Evolutionary conservation across 2,329 filamentous ascomycete species (phyloP), one percentile per base, ranked within the genome.

Genomic region (Chaetomium sp.): DNA sequence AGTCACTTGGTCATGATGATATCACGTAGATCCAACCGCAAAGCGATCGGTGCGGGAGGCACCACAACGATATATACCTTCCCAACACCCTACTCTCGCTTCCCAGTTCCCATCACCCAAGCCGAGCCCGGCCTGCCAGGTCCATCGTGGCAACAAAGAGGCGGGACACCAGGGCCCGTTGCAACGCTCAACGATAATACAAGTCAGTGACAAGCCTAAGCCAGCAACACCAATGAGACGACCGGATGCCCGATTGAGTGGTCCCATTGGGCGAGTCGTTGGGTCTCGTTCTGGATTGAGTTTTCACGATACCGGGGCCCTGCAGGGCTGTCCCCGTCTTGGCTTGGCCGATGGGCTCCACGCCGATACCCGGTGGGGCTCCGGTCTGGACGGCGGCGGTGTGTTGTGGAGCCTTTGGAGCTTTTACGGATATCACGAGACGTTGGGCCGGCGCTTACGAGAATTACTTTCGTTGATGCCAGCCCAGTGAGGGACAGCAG

Each of bases 331-430:
- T 43, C 38, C 33, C 51, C 55, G 52, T 35, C 43, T 48, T 52
- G 38, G 52, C 55, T 37, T 5, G 1, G 19, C 52, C 43, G 55
- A 49, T 48, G 55, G 52, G 4, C 3, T 57, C 55, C 55, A 57
- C 50, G 55, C 55, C 55, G 57, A 59, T 45, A 57, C 49, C 57
- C 57, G 57, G 35, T 27, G 19, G 19, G 19, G 19, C 19, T 27
- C 19, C 19, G 19, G 19, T 27, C 19, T 27, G 19, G 19, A 27
- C 19, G 19, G 19, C 19, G 19, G 19, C 19, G 19, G 19, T 27
- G 19, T 27, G 19, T 27, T 27, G 19, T 27, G 19, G 19, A 27
- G 19, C 19, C 19, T 27, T 27, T 27, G 19, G 19, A 27, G 19
- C 19, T 27, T 27, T 27, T 27, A 27, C 19, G 19, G 19, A 27